Percentiles rank a stretch among this genome's conserved stretches.
These are phyloP conservation scores for Didymella lethalis DNA, from an alignment of 2,329 filamentous ascomycete genomes.

Conservation along the genomic window DNA sequence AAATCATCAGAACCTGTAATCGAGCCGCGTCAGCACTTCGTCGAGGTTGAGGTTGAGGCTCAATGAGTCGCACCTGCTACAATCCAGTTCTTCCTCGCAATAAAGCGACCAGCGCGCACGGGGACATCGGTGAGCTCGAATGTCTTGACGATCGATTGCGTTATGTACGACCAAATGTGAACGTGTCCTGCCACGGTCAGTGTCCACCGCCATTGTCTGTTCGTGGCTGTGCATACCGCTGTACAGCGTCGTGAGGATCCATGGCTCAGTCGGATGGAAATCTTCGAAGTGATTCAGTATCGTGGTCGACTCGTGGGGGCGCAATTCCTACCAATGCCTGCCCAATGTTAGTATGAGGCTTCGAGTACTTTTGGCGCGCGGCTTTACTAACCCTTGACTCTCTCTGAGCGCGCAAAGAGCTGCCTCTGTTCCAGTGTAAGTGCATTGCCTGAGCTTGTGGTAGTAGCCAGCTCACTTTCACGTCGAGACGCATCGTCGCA, in stretches of 20 bases:
- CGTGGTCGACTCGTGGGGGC: conserved; percentile 6
- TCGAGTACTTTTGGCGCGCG: conserved; percentile 3
- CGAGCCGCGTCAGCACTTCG: conserved; percentile 30
- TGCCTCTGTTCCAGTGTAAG: conserved; percentile 69
- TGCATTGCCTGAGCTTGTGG: conserved; percentile 8
- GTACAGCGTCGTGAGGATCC: conserved; percentile 92
- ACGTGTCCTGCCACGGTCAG: conserved; percentile 76
- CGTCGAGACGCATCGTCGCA: conserved; percentile 55
- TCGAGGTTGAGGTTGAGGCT: background rate
- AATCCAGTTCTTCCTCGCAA: conserved; percentile 99
- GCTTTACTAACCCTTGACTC: conserved; percentile 71
- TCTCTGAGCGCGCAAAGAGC: conserved; percentile 88
- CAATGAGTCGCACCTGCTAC: conserved; percentile 71
- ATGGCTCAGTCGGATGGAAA: conserved; percentile 96
- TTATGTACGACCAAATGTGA: conserved; percentile 95
- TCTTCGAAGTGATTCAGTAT: conserved; percentile 68
- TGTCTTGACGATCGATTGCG: conserved; percentile 88
- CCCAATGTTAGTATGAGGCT: conserved; percentile 34
- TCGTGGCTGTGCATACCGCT: conserved; percentile 68
- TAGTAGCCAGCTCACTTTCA: conserved; percentile 48
- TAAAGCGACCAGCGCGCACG: conserved; percentile 93
- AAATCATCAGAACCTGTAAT: conserved; percentile 79
- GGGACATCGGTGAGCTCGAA: conserved; percentile 99
- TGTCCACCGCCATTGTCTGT: conserved; percentile 12
- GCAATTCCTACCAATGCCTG: conserved; percentile 47